Conservation (phyloP, 495 filamentous ascomycete genomes). For the Lasiosphaeria hispida region DNA sequence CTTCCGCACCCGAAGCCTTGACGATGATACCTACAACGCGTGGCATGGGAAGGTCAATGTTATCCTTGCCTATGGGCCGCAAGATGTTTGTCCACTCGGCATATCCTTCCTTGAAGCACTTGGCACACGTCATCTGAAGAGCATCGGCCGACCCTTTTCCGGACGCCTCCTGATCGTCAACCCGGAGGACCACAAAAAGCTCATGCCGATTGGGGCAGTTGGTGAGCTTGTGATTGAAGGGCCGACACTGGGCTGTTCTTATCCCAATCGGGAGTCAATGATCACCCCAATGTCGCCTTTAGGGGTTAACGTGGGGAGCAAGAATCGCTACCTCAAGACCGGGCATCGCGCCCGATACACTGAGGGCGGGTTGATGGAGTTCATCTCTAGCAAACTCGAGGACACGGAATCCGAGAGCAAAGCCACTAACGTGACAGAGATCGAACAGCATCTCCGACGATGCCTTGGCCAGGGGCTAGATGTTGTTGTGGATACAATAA, state of each 20-base stretch:
- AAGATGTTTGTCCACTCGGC: slow-evolving; percentile 45
- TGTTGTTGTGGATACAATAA: slow-evolving; percentile 44
- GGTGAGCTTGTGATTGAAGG: slow-evolving; percentile 50
- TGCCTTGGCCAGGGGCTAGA: slow-evolving; percentile 46
- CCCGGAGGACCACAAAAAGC: slow-evolving; percentile 46
- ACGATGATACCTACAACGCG: slow-evolving; percentile 40
- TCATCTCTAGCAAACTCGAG: slow-evolving; percentile 36
- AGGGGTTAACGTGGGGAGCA: slow-evolving; percentile 11
- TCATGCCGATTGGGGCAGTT: slow-evolving; percentile 45
- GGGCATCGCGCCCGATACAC: slow-evolving; percentile 45
- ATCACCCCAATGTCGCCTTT: slow-evolving; percentile 25
- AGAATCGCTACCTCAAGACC: slow-evolving; percentile 39
- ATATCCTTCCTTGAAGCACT: slow-evolving; percentile 44
- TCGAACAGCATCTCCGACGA: slow-evolving; percentile 43
- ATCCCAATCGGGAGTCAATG: slow-evolving; percentile 33
- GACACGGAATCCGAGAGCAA: slow-evolving; percentile 31
- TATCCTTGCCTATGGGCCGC: slow-evolving; percentile 44
- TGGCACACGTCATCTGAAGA: slow-evolving; percentile 33
- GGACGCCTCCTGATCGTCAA: slow-evolving; percentile 47
- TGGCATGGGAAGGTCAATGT: slow-evolving; percentile 46
- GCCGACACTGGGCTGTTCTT: slow-evolving; percentile 39
- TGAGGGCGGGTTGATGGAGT: slow-evolving; percentile 44
- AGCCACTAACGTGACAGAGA: slow-evolving; percentile 34
- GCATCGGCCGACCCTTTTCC: slow-evolving; percentile 43
- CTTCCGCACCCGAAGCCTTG: slow-evolving; percentile 44